phyloP scores from a whole-genome alignment of 306 rosid species.

The Prinsepia uniflora region DNA sequence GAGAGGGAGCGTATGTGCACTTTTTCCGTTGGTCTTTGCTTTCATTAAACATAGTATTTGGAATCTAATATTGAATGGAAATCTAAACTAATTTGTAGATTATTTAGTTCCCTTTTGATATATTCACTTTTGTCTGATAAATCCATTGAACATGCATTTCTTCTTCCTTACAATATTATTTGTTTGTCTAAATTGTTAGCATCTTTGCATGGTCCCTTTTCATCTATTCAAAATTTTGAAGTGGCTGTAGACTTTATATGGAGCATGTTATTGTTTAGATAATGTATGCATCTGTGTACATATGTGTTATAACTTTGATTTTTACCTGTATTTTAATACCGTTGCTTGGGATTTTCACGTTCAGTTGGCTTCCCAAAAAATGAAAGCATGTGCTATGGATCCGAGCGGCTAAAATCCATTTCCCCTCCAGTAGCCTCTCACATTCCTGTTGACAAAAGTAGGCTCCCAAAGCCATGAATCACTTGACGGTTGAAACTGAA shows the following conservation, averaged over 20 bases:
- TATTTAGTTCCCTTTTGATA: not conserved
- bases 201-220: not conserved
- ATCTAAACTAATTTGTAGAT: not conserved
- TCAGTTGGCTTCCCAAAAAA: constrained; percentile 36
- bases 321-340: not conserved
- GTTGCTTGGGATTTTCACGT: constrained; percentile 11
- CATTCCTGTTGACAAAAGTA: constrained; percentile 21
- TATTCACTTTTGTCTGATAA: not conserved
- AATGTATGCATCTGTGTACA: not conserved
- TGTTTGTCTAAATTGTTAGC: not conserved
- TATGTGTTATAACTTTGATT: not conserved
- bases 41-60: not conserved
- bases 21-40: too few relatives aligned
- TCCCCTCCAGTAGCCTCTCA: constrained; percentile 19
- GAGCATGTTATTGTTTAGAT: not conserved
- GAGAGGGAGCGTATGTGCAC: not conserved
- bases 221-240: not conserved
- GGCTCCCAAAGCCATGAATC: constrained; percentile 53
- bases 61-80: not conserved
- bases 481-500: constrained; percentile 66
- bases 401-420: constrained; percentile 33
- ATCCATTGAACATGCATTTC: not conserved
- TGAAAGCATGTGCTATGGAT: constrained; percentile 60
- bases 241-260: not conserved
- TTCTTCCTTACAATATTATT: not conserved